Evolutionary conservation across 2,329 filamentous ascomycete genomes (phyloP), one percentile per base, ranked within the genome.

Genomic region (Aciculosporium take): DNA sequence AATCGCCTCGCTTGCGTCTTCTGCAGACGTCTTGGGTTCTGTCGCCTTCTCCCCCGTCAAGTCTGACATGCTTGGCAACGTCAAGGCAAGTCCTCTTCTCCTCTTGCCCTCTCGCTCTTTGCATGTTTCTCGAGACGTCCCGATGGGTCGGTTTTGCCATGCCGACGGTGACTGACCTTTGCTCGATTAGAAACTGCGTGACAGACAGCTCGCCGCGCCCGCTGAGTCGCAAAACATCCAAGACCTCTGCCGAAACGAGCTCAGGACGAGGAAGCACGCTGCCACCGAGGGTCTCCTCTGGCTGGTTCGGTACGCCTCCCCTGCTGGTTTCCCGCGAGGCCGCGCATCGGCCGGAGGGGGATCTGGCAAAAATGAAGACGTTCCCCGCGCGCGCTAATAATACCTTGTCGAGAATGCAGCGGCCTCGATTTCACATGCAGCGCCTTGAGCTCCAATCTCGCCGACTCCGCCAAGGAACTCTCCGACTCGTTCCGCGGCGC

Each of bases 381-480:
- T 38, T 20, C 34, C 7, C 8, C 4, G 7, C n/a, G 6, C 12
- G 4, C 17, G 12, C 32, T 35, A 24, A 23, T 24, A 13, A 23
- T 10, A n/a, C 12, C 20, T 4, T 24, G 9, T 35, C 3, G 15
- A n/a, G 29, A 40, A 29, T 23, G 18, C 53, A 94, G 88, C 47
- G 91, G 83, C 46, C 83, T 96, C 56, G 86, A 95, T 58, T 98
- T 98, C 69, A 96, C 89, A 49, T 78, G 79, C 57, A 79, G 85
- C 61, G 84, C 84, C 45, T 79, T 98, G 48, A 76, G 77, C 56
- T 72, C 80, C 60, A 94, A 94, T 67, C 55, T 87, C 49, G 63
- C 71, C 55, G 78, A 81, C 56, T 56, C 74, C 41, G 52, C 60
- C 49, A 75, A 86, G 57, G 87, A 95, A 65, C 82, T 98, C 47